phyloP scores from a whole-genome alignment of 2,329 filamentous ascomycete species.

The Sphaerulina populicola region DNA sequence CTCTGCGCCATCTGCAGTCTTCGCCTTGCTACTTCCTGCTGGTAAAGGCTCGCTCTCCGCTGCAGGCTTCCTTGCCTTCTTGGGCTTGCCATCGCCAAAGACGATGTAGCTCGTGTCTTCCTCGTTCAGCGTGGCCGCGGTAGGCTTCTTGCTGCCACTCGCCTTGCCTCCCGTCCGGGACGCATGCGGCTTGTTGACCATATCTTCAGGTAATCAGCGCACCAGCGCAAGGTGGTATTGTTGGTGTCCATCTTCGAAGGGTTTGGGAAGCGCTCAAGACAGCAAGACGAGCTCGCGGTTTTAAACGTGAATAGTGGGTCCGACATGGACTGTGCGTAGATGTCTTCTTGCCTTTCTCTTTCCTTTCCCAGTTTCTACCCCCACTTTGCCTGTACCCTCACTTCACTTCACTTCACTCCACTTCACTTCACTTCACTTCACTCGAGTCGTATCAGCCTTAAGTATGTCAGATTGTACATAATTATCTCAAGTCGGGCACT shows the following conservation, averaged over 20 bases:
- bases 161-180: conserved; percentile 38
- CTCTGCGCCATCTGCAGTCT: conserved; percentile 16
- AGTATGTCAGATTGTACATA: too few species aligned
- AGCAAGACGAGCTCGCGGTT: conserved; percentile 1
- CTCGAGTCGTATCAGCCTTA: too few species aligned
- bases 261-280: not conserved
- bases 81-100: conserved; percentile 38
- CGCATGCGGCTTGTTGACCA: conserved; percentile 45
- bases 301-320: not conserved
- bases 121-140: conserved; percentile 33
- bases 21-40: conserved; percentile 8
- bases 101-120: conserved; percentile 45
- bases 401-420: too few species aligned
- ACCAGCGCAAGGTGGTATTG: not conserved
- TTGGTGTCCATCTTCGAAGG: conserved; percentile 9
- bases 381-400: too few species aligned
- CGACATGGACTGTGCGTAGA: too few species aligned
- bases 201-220: conserved; percentile 18
- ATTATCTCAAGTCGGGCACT: too few species aligned
- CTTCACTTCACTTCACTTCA: too few species aligned
- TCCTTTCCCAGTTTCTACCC: too few species aligned
- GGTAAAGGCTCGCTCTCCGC: conserved; percentile 10
- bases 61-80: conserved; percentile 38
- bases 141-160: conserved; percentile 26
- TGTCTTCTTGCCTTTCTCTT: too few species aligned